A percentile compares a stretch with the other conserved stretches of the same genome.
Conservation (phyloP, 306 rosid genomes). For the Acmispon strigosus region DNA sequence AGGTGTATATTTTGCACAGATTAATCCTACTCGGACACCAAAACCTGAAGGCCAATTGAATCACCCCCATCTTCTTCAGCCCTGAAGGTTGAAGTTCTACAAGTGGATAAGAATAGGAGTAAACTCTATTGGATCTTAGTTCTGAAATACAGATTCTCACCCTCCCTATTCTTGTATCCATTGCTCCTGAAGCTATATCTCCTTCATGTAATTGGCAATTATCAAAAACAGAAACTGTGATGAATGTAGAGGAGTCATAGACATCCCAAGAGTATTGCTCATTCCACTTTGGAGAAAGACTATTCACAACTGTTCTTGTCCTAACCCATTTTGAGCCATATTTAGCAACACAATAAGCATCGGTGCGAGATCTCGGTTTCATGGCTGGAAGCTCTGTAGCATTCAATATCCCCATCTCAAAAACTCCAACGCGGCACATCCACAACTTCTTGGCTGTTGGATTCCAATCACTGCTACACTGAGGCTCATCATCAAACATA, state of each 20-base stretch:
- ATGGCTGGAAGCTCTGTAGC: constrained; percentile 35
- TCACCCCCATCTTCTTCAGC: constrained; percentile 30
- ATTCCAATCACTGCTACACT: constrained; percentile 25
- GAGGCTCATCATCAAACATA: constrained; percentile 36
- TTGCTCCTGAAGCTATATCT: background rate
- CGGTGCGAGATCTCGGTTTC: constrained; percentile 22
- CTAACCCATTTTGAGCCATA: constrained; percentile 35
- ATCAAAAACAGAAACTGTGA: constrained; percentile 28
- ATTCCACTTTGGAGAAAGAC: constrained; percentile 34
- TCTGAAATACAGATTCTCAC: constrained; percentile 29
- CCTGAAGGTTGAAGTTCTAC: constrained; percentile 30
- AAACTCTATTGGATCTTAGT: background rate
- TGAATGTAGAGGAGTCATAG: constrained; percentile 28
- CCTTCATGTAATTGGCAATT: constrained; percentile 14
- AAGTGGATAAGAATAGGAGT: constrained; percentile 23
- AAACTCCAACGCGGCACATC: constrained; percentile 32
- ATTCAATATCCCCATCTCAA: constrained; percentile 39
- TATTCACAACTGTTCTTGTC: constrained; percentile 26
- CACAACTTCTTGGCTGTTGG: constrained; percentile 14
- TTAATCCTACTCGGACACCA: background rate
- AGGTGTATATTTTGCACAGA: background rate
- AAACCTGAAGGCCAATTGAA: constrained; percentile 33
- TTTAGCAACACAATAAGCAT: constrained; percentile 43
- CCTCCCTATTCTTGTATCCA: constrained; percentile 28
- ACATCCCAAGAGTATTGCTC: constrained; percentile 32